Evolutionary conservation across 148 eudicot species (phyloP).

Genomic region (Cornus florida): DNA sequence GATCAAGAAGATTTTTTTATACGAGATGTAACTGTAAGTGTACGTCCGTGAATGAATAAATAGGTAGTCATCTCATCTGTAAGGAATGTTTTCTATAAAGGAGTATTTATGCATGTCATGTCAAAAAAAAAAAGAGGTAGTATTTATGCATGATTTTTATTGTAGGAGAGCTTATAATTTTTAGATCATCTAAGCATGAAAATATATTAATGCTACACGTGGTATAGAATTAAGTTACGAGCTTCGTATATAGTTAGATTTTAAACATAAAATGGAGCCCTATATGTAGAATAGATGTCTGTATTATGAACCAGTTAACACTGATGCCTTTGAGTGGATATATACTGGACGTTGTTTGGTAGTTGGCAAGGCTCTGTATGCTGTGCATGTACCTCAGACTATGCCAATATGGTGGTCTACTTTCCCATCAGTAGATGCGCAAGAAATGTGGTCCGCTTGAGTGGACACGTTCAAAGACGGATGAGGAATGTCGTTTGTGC

Average conservation of each 20-base stretch:
- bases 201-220: background rate
- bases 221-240: background rate
- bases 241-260: background rate
- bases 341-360: constrained; percentile 6
- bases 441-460: constrained; percentile 29
- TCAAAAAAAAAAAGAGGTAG: background rate
- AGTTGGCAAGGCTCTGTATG: background rate
- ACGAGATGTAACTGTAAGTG: background rate
- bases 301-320: background rate
- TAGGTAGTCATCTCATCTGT: background rate
- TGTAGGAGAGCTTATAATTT: background rate
- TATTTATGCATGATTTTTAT: background rate
- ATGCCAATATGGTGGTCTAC: constrained; percentile 45
- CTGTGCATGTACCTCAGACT: constrained; percentile 16
- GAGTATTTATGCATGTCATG: background rate
- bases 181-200: background rate
- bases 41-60: background rate
- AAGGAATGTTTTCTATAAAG: background rate
- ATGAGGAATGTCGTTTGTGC: constrained; percentile 35
- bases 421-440: constrained; percentile 37
- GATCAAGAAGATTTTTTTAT: no score
- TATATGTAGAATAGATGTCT: background rate
- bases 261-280: background rate
- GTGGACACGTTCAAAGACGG: constrained; percentile 38
- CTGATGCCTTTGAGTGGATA: background rate